Evolutionary conservation across 495 filamentous ascomycete species (phyloP), one percentile per base, ranked within the genome.

Genomic region (Xylaria sp.): DNA sequence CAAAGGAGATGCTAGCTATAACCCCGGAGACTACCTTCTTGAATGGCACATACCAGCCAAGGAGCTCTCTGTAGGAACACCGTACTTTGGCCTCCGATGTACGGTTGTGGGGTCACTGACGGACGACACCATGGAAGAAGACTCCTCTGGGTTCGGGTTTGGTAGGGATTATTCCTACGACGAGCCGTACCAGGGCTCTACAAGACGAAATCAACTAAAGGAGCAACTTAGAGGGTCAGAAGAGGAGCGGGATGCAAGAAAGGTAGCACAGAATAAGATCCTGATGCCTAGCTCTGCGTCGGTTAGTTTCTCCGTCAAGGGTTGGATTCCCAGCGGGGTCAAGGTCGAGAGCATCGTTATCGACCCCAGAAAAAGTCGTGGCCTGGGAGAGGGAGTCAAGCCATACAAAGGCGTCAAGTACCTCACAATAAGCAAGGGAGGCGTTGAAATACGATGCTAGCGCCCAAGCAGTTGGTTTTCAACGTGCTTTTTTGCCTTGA

Each of bases 321-420:
- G 97, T 15, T 98, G 96, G 96, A 82, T 98, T 72, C 90, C 94
- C 7, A 98, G 96, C 77, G 96, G 96, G 35, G 91, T 99, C 70
- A 94, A 89, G 77, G 94, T 99, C 3, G 96, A 98, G 64, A 94
- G 93, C 75, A 86, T 99, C 65, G 85, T 88, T 43, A 86, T 99
- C 58, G 94, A 98, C 76, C 84, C 87, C n/a, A 90, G 93, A 74
- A 94, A 90, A 83, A 97, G 93, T 81, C 87, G 91, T 37, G 96
- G 96, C 3, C 72, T 99, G 14, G 94, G 93, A 0, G 93, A 97
- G 74, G 89, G 91, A 14, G 88, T 98, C 53, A 95, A 93, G 80
- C 96, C 97, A 50, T 99, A 97, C 80, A 99, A 98, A 83, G 97
- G 96, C 15, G 96, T 98, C 58, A 99, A 98, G 82, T 99, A 99